Conservation (phyloP, 1,284 basidiomycete species). For the Mrakiaceae sp. region DNA sequence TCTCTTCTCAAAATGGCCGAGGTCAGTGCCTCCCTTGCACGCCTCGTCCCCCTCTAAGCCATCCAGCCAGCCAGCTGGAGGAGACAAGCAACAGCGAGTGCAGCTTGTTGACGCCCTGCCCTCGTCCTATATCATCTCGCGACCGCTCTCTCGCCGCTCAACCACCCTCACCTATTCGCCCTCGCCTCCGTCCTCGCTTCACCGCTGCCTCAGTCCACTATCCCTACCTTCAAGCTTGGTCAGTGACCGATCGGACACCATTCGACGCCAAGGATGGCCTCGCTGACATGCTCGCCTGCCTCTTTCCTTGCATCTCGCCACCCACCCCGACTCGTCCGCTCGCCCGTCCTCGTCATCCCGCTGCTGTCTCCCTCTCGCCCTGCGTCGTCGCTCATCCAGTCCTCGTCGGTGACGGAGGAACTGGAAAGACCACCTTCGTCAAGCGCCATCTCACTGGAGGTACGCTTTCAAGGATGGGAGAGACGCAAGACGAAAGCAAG, state of each 20-base stretch:
- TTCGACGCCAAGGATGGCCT: slow-evolving; percentile 45
- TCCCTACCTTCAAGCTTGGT: slow-evolving; percentile 90
- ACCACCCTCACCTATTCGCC: neutral
- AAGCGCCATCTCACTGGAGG: slow-evolving; percentile 95
- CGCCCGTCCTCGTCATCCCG: neutral
- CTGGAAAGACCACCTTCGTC: slow-evolving; percentile 70
- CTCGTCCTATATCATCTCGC: no score
- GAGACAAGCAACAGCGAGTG: no score
- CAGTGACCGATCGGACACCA: no score
- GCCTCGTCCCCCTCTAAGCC: no score
- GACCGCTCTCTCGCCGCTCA: neutral
- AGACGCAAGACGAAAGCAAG: no score
- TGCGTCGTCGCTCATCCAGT: neutral
- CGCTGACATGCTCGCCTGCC: slow-evolving; percentile 23
- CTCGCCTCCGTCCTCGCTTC: neutral
- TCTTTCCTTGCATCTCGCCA: slow-evolving; percentile 19
- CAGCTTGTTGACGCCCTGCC: no score
- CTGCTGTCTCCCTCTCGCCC: neutral
- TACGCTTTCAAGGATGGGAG: slow-evolving; percentile 9
- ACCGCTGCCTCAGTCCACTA: slow-evolving; percentile 21
- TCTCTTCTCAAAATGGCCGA: no score
- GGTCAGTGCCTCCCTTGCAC: no score
- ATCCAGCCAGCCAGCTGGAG: no score
- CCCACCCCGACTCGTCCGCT: slow-evolving; percentile 31
- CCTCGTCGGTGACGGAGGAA: slow-evolving; percentile 89